Percentiles rank a stretch among this genome's conserved stretches.
These are phyloP conservation scores for Tolypocladium sp. DNA, from an alignment of 2,329 filamentous ascomycete species.

Conservation along the genomic window DNA sequence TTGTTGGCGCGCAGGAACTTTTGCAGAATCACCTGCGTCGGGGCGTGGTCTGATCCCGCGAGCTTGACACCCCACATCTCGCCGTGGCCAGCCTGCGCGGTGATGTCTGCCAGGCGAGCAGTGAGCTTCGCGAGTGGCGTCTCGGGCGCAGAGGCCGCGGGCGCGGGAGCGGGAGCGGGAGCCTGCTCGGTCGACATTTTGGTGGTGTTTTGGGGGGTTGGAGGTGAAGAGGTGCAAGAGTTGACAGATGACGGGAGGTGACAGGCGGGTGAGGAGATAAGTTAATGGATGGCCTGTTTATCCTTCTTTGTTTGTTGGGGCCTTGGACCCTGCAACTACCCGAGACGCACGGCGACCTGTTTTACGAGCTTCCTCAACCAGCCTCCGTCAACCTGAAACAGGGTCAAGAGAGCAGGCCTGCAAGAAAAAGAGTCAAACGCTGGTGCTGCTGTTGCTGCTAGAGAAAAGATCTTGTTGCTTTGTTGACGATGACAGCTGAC, in stretches of 20 bases:
- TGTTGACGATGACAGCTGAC: background rate
- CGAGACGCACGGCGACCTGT: background rate
- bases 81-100: constrained; percentile 47
- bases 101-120: constrained; percentile 46
- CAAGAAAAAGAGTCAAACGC: background rate
- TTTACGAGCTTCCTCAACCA: background rate
- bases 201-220: background rate
- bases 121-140: constrained; percentile 46
- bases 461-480: background rate
- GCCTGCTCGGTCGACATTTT: background rate
- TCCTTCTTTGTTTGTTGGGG: background rate
- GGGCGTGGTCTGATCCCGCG: constrained; percentile 45
- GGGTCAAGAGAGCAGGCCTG: background rate
- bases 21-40: constrained; percentile 76
- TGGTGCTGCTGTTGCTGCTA: background rate
- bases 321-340: background rate
- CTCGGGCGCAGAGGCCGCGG: constrained; percentile 6
- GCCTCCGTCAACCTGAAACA: background rate
- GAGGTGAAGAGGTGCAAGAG: background rate
- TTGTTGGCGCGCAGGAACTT: constrained; percentile 92
- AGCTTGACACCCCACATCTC: constrained; percentile 87
- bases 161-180: background rate
- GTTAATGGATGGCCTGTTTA: background rate
- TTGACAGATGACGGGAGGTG: background rate
- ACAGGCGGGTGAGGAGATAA: background rate